Conservation (phyloP, 2,329 filamentous ascomycete species). For the Conoideocrella luteorostrata region DNA sequence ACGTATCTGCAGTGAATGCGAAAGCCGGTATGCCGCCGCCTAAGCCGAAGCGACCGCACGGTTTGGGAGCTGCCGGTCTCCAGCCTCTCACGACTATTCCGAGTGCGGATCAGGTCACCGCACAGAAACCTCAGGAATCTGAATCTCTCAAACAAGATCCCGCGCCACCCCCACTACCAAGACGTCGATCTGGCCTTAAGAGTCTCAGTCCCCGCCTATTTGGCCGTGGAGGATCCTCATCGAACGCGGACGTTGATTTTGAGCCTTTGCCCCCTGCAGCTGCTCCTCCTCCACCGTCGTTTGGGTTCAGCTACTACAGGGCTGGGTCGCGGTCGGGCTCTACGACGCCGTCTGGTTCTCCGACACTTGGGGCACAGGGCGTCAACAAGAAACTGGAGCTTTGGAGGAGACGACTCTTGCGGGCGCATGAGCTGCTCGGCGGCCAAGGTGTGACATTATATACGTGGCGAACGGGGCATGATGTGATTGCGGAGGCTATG, state of each 20-base stretch:
- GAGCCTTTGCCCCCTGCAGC: slow-evolving; percentile 31
- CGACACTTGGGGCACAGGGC: slow-evolving; percentile 25
- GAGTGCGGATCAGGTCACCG: not conserved
- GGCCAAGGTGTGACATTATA: slow-evolving; percentile 60
- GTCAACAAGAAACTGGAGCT: slow-evolving; percentile 65
- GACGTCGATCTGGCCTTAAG: slow-evolving; percentile 35
- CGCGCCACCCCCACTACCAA: slow-evolving; percentile 42
- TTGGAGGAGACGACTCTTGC: slow-evolving; percentile 62
- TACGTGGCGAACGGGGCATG: slow-evolving; percentile 66
- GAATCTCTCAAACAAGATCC: slow-evolving; percentile 14
- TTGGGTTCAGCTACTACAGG: slow-evolving; percentile 16
- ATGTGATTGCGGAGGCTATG: slow-evolving; percentile 61
- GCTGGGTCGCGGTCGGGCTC: slow-evolving; percentile 24
- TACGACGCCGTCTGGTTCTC: slow-evolving; percentile 28
- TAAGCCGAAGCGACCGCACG: slow-evolving; percentile 29
- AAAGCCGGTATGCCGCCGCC: slow-evolving; percentile 22
- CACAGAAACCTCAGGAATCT: slow-evolving; percentile 31
- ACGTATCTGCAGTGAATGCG: not conserved
- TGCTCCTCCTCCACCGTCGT: slow-evolving; percentile 11
- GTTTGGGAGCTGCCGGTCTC: slow-evolving; percentile 16
- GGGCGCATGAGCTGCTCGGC: slow-evolving; percentile 58
- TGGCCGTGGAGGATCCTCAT: slow-evolving; percentile 22
- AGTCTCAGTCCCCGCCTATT: slow-evolving; percentile 25
- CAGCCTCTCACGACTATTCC: slow-evolving; percentile 34
- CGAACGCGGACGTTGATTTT: slow-evolving; percentile 36